Percentiles rank a stretch among this genome's conserved stretches.
Conservation (phyloP, 257 asterid genomes). For the Leptodermis oblonga region DNA sequence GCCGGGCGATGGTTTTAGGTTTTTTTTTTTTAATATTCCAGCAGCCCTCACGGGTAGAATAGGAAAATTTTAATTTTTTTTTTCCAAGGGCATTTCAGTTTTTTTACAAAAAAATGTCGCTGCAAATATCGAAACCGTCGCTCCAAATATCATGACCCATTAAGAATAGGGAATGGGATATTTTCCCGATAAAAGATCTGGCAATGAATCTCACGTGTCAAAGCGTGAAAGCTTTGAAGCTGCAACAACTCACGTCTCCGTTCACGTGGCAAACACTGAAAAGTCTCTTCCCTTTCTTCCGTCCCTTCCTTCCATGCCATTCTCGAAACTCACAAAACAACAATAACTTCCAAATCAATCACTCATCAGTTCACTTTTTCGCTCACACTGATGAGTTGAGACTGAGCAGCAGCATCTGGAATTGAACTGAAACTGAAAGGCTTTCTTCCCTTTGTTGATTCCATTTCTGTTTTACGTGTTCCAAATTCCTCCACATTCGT, state of each 20-base stretch:
- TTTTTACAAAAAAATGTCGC: too few species aligned
- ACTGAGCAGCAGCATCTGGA: neutral
- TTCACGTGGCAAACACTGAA: slow-evolving; percentile 29
- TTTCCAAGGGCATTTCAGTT: too few species aligned
- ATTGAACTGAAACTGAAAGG: neutral
- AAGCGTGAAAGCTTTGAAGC: neutral
- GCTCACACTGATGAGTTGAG: neutral
- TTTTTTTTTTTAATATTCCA: too few species aligned
- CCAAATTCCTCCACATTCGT: neutral
- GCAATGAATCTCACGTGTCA: slow-evolving; percentile 12
- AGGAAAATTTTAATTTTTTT: too few species aligned
- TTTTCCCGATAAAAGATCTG: neutral
- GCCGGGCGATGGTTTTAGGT: too few species aligned
- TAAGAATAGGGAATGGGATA: neutral
- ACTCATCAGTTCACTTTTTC: neutral
- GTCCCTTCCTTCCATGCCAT: neutral
- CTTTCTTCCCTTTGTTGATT: neutral
- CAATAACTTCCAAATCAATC: neutral
- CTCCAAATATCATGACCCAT: too few species aligned
- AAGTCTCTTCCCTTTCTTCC: neutral
- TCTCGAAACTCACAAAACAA: neutral
- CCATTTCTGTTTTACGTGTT: neutral
- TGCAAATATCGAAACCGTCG: too few species aligned
- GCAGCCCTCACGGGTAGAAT: too few species aligned
- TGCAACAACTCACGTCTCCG: slow-evolving; percentile 5